Conservation (phyloP, 805 yeast species). For the Candida suzukii region DNA sequence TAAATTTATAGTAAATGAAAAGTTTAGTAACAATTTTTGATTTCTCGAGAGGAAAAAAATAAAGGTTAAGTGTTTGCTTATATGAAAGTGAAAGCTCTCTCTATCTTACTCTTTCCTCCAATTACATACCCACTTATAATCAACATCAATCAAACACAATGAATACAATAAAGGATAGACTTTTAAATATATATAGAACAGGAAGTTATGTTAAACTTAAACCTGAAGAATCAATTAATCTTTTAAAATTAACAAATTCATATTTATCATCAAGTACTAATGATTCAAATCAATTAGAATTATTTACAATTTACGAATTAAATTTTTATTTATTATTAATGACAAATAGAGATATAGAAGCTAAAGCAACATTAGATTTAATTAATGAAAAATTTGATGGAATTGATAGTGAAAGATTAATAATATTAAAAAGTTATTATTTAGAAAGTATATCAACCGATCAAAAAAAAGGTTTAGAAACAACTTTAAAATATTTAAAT, state of each 20-base stretch:
- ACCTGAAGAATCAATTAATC: constrained; percentile 35
- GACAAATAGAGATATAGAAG: constrained; percentile 63
- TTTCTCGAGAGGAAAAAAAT: too few species aligned
- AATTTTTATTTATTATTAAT: constrained; percentile 60
- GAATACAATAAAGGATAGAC: constrained; percentile 30
- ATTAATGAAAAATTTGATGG: constrained; percentile 60
- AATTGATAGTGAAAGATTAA: constrained; percentile 46
- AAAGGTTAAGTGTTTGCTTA: too few species aligned
- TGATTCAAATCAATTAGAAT: constrained; percentile 34
- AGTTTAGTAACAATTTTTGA: too few species aligned
- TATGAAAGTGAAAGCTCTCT: too few species aligned
- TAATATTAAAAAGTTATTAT: constrained; percentile 46
- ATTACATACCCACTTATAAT: too few species aligned
- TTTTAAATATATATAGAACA: constrained; percentile 41
- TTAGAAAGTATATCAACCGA: constrained; percentile 45
- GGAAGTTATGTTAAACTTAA: constrained; percentile 43
- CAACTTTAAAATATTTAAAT: constrained; percentile 31
- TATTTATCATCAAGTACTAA: constrained; percentile 18
- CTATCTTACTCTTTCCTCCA: too few species aligned
- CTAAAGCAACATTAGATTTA: constrained; percentile 56
- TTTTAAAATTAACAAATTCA: constrained; percentile 32
- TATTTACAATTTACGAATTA: constrained; percentile 57
- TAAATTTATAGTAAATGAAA: too few species aligned
- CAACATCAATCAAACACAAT: constrained; percentile 2
- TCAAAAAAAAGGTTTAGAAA: constrained; percentile 7